Percentiles rank a stretch among this genome's conserved stretches.
phyloP scores from a whole-genome alignment of 1,284 basidiomycete species.

The Ceratobasidium sp. region DNA sequence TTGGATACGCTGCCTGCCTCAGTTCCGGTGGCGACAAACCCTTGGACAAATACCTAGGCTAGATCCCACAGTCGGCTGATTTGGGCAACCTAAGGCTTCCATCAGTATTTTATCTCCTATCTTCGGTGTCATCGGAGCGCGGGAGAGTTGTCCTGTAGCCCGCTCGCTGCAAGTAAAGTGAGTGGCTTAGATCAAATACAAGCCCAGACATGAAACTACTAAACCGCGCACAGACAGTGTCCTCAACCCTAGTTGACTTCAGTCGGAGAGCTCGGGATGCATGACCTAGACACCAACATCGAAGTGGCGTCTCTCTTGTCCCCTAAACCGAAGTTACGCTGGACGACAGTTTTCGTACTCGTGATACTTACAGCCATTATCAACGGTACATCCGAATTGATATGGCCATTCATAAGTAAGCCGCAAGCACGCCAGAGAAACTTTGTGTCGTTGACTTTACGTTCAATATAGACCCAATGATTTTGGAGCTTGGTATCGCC shows the following conservation, averaged over 20 bases:
- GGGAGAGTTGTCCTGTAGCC: background rate
- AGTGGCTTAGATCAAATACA: background rate
- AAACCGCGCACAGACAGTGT: no score
- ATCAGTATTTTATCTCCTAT: background rate
- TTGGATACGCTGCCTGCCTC: no score
- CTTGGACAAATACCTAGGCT: slow-evolving; percentile 2
- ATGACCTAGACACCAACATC: background rate
- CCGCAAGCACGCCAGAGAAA: background rate
- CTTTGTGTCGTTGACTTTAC: background rate
- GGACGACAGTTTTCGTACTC: slow-evolving; percentile 19
- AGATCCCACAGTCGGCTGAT: slow-evolving; percentile 6
- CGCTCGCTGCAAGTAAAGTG: background rate
- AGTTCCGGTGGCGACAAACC: no score
- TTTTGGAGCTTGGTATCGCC: slow-evolving; percentile 29
- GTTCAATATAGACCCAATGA: slow-evolving; percentile 29
- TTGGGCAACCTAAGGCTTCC: slow-evolving; percentile 15
- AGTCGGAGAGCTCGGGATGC: no score
- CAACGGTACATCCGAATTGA: slow-evolving; percentile 29
- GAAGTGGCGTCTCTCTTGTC: slow-evolving; percentile 14
- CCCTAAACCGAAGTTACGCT: slow-evolving; percentile 4
- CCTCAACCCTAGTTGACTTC: no score
- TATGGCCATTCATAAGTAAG: slow-evolving; percentile 41
- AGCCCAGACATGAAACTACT: no score
- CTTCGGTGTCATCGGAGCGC: slow-evolving; percentile 1
- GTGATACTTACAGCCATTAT: background rate